Evolutionary conservation across 352 stramenopile species (phyloP).

Genomic region (Saprolegnia parasitica): DNA sequence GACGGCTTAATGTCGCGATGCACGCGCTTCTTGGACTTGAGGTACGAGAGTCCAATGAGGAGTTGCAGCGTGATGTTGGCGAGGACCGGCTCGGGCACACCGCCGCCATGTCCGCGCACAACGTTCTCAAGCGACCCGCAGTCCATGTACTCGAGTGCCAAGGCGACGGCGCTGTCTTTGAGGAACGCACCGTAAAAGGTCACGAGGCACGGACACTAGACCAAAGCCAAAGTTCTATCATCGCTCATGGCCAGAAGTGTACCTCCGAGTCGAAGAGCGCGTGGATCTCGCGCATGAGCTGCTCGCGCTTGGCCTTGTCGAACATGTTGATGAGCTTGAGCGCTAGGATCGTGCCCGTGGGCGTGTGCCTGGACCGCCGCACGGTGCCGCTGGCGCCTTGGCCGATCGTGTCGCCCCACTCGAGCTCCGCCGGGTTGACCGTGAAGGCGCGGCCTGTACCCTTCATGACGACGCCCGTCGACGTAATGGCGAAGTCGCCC

Average conservation of each 20-base stretch:
- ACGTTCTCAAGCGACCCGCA: constrained; percentile 88
- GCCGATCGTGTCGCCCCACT: constrained; percentile 75
- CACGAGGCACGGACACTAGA: constrained; percentile 71
- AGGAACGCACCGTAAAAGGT: constrained; percentile 90
- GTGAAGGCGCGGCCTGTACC: constrained; percentile 74
- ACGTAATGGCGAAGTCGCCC: constrained; percentile 74
- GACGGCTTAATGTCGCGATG: constrained; percentile 97
- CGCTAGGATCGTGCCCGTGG: constrained; percentile 70
- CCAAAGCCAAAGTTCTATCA: neutral
- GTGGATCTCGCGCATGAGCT: constrained; percentile 87
- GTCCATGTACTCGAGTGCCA: constrained; percentile 93
- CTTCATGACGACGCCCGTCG: constrained; percentile 71
- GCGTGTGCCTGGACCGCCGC: constrained; percentile 55
- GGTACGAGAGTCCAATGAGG: constrained; percentile 90
- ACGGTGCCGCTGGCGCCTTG: constrained; percentile 66
- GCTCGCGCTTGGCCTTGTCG: constrained; percentile 77
- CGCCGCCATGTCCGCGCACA: constrained; percentile 60
- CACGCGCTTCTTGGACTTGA: constrained; percentile 89
- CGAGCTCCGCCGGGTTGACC: constrained; percentile 68
- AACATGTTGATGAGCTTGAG: constrained; percentile 89
- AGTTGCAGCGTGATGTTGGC: constrained; percentile 92
- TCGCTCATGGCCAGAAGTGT: neutral
- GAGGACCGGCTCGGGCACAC: constrained; percentile 82
- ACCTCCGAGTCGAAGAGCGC: constrained; percentile 77
- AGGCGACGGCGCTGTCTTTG: constrained; percentile 81